A percentile compares a stretch with the other conserved stretches of the same genome.
Evolutionary conservation across 768 basidiomycete species (phyloP).

Genomic region (Mycena filopes): DNA sequence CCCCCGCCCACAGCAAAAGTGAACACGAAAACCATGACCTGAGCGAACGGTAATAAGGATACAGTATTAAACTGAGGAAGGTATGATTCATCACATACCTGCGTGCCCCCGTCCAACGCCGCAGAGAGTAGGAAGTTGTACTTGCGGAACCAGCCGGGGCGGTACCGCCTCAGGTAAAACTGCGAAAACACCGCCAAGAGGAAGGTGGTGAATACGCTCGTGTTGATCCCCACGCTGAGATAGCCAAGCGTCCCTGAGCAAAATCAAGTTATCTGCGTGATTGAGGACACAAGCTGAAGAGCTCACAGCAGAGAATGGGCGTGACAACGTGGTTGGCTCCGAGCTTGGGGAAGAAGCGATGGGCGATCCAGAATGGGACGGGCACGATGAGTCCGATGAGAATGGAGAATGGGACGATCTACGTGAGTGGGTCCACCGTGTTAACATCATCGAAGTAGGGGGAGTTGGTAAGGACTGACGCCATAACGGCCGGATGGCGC

Average conservation of each 20-base stretch:
- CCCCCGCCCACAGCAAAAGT: constrained; percentile 63
- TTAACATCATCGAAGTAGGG: too few species aligned
- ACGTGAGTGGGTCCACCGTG: neutral
- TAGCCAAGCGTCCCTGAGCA: constrained; percentile 56
- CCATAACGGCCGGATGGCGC: constrained; percentile 56
- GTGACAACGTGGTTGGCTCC: constrained; percentile 59
- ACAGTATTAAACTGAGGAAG: constrained; percentile 52
- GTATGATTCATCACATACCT: constrained; percentile 41
- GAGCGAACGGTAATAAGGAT: constrained; percentile 53
- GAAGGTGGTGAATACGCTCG: constrained; percentile 54
- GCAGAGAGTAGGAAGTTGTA: constrained; percentile 56
- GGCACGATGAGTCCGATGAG: constrained; percentile 58
- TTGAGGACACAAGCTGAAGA: neutral
- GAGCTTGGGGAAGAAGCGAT: constrained; percentile 56
- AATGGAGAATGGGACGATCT: constrained; percentile 49
- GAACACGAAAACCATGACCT: constrained; percentile 66
- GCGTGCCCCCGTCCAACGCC: constrained; percentile 49
- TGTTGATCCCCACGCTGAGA: constrained; percentile 62
- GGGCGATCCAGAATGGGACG: constrained; percentile 61
- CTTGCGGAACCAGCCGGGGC: constrained; percentile 59
- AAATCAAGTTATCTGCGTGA: neutral
- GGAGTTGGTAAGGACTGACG: too few species aligned
- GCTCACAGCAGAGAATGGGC: constrained; percentile 52
- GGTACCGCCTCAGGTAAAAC: constrained; percentile 55
- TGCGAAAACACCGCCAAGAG: constrained; percentile 57